Evolutionary conservation across 2,329 filamentous ascomycete species (phyloP), one percentile per base, ranked within the genome.

Genomic region (Aspergillus luchuensis): DNA sequence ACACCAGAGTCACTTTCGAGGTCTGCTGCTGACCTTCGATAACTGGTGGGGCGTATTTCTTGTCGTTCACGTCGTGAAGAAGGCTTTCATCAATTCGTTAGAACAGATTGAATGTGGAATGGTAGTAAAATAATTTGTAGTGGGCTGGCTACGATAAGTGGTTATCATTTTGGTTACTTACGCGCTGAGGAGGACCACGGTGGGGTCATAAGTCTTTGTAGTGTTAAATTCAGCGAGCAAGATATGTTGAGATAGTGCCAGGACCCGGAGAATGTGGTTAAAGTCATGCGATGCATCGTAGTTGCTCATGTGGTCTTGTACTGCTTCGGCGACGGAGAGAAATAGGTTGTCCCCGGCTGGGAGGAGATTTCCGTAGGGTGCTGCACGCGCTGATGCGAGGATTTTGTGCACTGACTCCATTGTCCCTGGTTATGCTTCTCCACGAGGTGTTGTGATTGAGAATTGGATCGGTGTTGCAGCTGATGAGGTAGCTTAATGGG

Each of bases 251-350:
- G 63, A 61, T 15, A 64, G 55, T 10, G 56, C 38, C 4, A 58
- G 51, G 15, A 64, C 63, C 19, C 63, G 63, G 11, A 58, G 55
- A 36, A 64, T 60, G 25, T 64, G 63, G 2, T 50, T 30, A 13
- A 61, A 58, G 49, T 64, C 61, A 52, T 64, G 63, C 13, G 60
- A 63, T 25, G 63, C 60, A 30, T 64, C 63, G 43, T 63, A 56
- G n/a, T 58, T 11, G n/a, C 50, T 60, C 63, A 64, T 64, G 48
- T 61, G 61, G 13, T 60, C n/a, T 11, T 33, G 47, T 13, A 64
- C 63, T 8, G 30, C 33, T 13, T 28, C 33, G 28, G 55, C 55
- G n/a, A 57, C 45, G 21, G 30, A 50, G 13, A 25, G 25, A n/a
- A 57, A 57, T 8, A 57, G n/a, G 17, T n/a, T 30, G 11, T 57